These are phyloP conservation scores for Candida sanyaensis DNA, from an alignment of 1,139 yeast genomes.

Conservation along the genomic window DNA sequence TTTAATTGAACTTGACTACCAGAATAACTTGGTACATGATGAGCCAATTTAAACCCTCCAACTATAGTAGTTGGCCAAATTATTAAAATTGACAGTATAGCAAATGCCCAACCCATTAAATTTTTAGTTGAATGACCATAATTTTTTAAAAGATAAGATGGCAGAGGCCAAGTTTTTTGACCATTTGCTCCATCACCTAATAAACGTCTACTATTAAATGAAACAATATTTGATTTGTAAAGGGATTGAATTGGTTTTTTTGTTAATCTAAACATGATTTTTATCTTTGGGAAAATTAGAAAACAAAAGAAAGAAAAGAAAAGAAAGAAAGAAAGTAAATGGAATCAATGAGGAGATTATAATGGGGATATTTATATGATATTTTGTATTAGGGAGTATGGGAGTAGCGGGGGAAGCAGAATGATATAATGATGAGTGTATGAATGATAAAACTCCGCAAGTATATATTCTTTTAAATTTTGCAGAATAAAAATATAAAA, in stretches of 20 bases:
- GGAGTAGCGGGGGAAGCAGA: neutral
- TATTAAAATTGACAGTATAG: constrained; percentile 10
- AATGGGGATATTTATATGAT: neutral
- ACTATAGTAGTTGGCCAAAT: constrained; percentile 12
- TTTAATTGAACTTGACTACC: constrained; percentile 15
- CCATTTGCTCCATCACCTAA: constrained; percentile 9
- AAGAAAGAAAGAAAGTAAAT: neutral
- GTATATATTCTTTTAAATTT: too few species aligned
- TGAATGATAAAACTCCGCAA: too few species aligned
- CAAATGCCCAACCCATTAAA: constrained; percentile 13
- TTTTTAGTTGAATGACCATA: constrained; percentile 9
- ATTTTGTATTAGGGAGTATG: neutral
- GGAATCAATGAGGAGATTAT: neutral
- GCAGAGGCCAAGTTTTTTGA: constrained; percentile 14
- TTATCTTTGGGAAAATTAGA: too few species aligned
- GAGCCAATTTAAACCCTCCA: constrained; percentile 6
- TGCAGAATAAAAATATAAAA: too few species aligned
- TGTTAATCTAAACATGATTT: constrained; percentile 3
- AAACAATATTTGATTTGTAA: neutral
- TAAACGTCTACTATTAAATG: constrained; percentile 5
- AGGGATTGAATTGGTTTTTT: neutral
- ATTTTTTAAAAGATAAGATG: neutral
- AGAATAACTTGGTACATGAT: constrained; percentile 15
- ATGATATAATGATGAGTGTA: too few species aligned
- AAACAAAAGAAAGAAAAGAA: too few species aligned